Conservation (phyloP, 805 yeast species). For the Kuraishia molischiana region DNA sequence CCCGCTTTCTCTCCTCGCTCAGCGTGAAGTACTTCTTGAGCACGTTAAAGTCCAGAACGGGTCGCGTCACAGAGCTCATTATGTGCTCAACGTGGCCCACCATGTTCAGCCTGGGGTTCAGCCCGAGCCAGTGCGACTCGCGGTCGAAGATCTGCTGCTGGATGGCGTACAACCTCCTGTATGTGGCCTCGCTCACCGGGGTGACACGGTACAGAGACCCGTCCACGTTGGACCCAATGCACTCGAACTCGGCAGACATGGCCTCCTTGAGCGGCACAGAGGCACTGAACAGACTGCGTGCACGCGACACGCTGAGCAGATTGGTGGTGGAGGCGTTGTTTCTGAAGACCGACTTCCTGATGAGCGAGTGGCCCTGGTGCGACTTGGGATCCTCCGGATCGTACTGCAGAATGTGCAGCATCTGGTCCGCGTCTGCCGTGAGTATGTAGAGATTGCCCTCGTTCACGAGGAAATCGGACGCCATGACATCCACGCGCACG, state of each 20-base stretch:
- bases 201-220: slow-evolving; percentile 69
- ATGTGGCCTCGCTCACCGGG: slow-evolving; percentile 68
- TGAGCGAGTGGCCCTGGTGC: slow-evolving; percentile 64
- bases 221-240: slow-evolving; percentile 65
- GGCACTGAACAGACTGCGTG: slow-evolving; percentile 14
- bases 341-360: slow-evolving; percentile 63
- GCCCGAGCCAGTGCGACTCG: slow-evolving; percentile 61
- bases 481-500: slow-evolving; percentile 47
- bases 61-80: slow-evolving; percentile 37
- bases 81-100: slow-evolving; percentile 26
- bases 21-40: slow-evolving; percentile 42
- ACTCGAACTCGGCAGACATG: slow-evolving; percentile 34
- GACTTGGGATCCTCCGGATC: slow-evolving; percentile 90
- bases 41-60: slow-evolving; percentile 55
- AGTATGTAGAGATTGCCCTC: slow-evolving; percentile 61
- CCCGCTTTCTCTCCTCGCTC: slow-evolving; percentile 46
- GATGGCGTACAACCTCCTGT: slow-evolving; percentile 71
- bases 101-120: slow-evolving; percentile 69
- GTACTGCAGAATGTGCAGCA: slow-evolving; percentile 67
- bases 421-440: slow-evolving; percentile 57
- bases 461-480: slow-evolving; percentile 68
- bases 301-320: slow-evolving; percentile 34
- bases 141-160: slow-evolving; percentile 85
- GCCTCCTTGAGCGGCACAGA: not conserved
- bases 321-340: slow-evolving; percentile 52